Conservation (phyloP, 225 moss, liverwort and hornwort species). For the Physcomitrium patens region DNA sequence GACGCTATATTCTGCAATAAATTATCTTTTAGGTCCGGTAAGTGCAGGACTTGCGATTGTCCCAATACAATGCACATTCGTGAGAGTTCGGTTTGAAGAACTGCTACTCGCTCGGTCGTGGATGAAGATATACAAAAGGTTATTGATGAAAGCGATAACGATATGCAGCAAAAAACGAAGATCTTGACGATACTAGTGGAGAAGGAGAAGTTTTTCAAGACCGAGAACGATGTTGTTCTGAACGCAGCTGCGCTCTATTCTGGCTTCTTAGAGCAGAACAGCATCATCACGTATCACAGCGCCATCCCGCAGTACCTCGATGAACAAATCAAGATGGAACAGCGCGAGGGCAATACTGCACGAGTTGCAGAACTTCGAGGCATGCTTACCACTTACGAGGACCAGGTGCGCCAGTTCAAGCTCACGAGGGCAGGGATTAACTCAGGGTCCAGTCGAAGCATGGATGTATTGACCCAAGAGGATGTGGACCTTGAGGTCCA, state of each 20-base stretch:
- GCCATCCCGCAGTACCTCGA: slow-evolving; percentile 8
- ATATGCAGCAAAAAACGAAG: neutral
- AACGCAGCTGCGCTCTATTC: slow-evolving; percentile 7
- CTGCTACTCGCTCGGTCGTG: neutral
- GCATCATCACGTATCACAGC: slow-evolving; percentile 1
- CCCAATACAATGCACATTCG: neutral
- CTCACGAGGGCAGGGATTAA: too few relatives aligned
- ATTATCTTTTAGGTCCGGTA: neutral
- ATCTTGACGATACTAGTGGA: neutral
- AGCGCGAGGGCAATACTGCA: neutral
- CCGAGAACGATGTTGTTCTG: neutral
- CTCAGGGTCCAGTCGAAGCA: neutral
- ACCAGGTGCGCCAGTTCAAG: neutral
- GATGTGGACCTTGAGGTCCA: too few relatives aligned
- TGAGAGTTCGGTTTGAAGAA: neutral
- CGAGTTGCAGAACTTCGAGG: neutral
- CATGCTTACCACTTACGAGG: neutral
- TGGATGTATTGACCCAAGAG: neutral
- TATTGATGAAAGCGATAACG: neutral
- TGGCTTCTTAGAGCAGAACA: slow-evolving; percentile 20
- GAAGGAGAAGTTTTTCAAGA: neutral
- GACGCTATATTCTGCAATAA: neutral
- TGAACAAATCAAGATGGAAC: slow-evolving; percentile 18
- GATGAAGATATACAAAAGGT: neutral
- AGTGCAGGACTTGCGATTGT: neutral